Conservation (phyloP, 192 early-diverging fungal species). For the Gamsiella multidivaricata region DNA sequence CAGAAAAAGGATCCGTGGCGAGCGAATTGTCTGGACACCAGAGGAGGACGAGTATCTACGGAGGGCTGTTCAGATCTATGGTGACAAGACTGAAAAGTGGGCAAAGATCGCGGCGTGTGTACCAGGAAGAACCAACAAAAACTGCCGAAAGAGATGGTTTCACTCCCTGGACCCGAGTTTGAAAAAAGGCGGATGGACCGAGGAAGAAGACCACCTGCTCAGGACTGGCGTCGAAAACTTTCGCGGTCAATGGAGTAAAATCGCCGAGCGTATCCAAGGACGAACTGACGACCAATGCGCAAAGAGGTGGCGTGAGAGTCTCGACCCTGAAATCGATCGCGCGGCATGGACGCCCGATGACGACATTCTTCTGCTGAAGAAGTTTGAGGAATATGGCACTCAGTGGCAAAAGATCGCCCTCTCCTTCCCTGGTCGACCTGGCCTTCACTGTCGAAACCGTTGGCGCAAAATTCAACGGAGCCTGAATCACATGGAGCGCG, state of each 20-base stretch:
- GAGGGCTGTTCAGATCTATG: slow-evolving; percentile 77
- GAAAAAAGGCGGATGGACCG: slow-evolving; percentile 84
- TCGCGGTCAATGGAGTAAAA: slow-evolving; percentile 84
- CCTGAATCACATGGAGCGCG: slow-evolving; percentile 46
- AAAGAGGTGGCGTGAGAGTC: slow-evolving; percentile 88
- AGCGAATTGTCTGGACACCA: slow-evolving; percentile 73
- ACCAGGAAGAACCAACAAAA: slow-evolving; percentile 82
- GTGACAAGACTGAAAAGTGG: slow-evolving; percentile 83
- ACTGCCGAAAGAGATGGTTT: slow-evolving; percentile 86
- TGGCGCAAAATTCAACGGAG: slow-evolving; percentile 81
- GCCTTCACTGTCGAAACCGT: slow-evolving; percentile 81
- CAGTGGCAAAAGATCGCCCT: slow-evolving; percentile 85
- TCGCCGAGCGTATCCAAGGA: slow-evolving; percentile 80
- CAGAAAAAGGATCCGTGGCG: slow-evolving; percentile 40
- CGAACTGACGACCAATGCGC: slow-evolving; percentile 92
- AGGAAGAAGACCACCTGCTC: slow-evolving; percentile 81
- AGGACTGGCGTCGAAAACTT: slow-evolving; percentile 74
- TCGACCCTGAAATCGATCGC: slow-evolving; percentile 84
- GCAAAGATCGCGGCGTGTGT: slow-evolving; percentile 80
- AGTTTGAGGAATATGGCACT: slow-evolving; percentile 73
- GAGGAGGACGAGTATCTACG: slow-evolving; percentile 83
- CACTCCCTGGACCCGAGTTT: slow-evolving; percentile 81
- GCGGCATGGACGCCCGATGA: slow-evolving; percentile 78
- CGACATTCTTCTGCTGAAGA: slow-evolving; percentile 68
- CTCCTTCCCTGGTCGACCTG: slow-evolving; percentile 79